Percentiles rank a stretch among this genome's conserved stretches.
Conservation (phyloP, 495 filamentous ascomycete species). For the Sordaria brevicollis region DNA sequence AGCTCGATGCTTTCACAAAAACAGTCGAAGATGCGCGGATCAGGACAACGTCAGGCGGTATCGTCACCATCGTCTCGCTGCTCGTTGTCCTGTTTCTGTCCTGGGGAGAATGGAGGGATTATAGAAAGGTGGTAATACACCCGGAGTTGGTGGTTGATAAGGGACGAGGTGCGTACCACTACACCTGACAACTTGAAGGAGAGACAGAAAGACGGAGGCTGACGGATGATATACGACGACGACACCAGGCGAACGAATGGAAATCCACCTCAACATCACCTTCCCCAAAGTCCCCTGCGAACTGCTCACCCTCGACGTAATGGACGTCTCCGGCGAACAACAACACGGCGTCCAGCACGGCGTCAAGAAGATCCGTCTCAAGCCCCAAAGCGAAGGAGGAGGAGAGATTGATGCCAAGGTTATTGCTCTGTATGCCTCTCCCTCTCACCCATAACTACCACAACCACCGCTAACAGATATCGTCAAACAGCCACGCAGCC, state of each 20-base stretch:
- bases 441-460: background rate
- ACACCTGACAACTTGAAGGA: background rate
- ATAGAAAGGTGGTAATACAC: slow-evolving; percentile 72
- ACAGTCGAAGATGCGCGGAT: slow-evolving; percentile 96
- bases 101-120: slow-evolving; percentile 94
- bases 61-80: slow-evolving; percentile 85
- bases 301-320: slow-evolving; percentile 90
- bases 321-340: slow-evolving; percentile 96
- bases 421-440: slow-evolving; percentile 55
- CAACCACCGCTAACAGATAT: slow-evolving; percentile 3
- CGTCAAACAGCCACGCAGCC: slow-evolving; percentile 36
- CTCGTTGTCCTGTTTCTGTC: slow-evolving; percentile 78
- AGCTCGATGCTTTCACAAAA: slow-evolving; percentile 96
- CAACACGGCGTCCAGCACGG: slow-evolving; percentile 90
- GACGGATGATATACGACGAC: slow-evolving; percentile 1
- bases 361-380: slow-evolving; percentile 76
- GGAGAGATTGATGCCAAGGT: slow-evolving; percentile 64
- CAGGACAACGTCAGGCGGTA: slow-evolving; percentile 91
- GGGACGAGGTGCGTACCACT: slow-evolving; percentile 77
- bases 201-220: background rate
- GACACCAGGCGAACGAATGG: slow-evolving; percentile 79
- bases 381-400: slow-evolving; percentile 61
- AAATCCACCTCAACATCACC: slow-evolving; percentile 95
- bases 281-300: slow-evolving; percentile 94
- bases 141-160: slow-evolving; percentile 96